These are phyloP conservation scores for Lecanicillium sp. DNA, from an alignment of 2,329 filamentous ascomycete species.

Conservation along the genomic window DNA sequence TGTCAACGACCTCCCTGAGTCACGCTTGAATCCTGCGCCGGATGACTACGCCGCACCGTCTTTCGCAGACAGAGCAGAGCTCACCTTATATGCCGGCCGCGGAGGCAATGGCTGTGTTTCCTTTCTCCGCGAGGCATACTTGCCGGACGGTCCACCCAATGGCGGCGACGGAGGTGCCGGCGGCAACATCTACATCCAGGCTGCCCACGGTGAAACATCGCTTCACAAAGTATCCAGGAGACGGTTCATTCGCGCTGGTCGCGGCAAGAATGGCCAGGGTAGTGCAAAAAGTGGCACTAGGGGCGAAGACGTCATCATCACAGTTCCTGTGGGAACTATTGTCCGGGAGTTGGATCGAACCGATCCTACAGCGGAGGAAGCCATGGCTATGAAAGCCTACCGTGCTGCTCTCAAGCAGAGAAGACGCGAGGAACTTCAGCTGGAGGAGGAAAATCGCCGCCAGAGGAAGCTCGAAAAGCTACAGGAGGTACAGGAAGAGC, in stretches of 20 bases:
- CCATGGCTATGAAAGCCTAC: slow-evolving; percentile 28
- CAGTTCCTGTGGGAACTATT: slow-evolving; percentile 88
- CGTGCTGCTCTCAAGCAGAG: slow-evolving; percentile 28
- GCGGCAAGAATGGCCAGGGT: slow-evolving; percentile 73
- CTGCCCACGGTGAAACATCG: slow-evolving; percentile 83
- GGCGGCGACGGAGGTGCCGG: slow-evolving; percentile 91
- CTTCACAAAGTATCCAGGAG: slow-evolving; percentile 83
- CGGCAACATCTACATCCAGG: slow-evolving; percentile 91
- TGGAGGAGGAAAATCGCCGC: slow-evolving; percentile 28
- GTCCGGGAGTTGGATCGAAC: slow-evolving; percentile 73
- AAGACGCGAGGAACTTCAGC: slow-evolving; percentile 25
- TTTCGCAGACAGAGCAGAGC: slow-evolving; percentile 79
- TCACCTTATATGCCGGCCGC: slow-evolving; percentile 70
- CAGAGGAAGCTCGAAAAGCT: slow-evolving; percentile 13
- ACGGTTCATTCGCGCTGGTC: slow-evolving; percentile 66
- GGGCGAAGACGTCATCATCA: slow-evolving; percentile 81
- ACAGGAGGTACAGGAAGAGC: slow-evolving; percentile 7
- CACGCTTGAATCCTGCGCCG: slow-evolving; percentile 72
- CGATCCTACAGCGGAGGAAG: slow-evolving; percentile 70
- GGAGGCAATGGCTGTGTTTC: slow-evolving; percentile 93
- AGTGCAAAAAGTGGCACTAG: slow-evolving; percentile 67
- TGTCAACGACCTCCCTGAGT: slow-evolving; percentile 35
- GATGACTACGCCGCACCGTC: slow-evolving; percentile 77
- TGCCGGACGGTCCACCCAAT: slow-evolving; percentile 84
- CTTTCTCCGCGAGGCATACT: slow-evolving; percentile 85